Conservation (phyloP, 139 green algal species). For the Astrephomene gubernaculifera region DNA sequence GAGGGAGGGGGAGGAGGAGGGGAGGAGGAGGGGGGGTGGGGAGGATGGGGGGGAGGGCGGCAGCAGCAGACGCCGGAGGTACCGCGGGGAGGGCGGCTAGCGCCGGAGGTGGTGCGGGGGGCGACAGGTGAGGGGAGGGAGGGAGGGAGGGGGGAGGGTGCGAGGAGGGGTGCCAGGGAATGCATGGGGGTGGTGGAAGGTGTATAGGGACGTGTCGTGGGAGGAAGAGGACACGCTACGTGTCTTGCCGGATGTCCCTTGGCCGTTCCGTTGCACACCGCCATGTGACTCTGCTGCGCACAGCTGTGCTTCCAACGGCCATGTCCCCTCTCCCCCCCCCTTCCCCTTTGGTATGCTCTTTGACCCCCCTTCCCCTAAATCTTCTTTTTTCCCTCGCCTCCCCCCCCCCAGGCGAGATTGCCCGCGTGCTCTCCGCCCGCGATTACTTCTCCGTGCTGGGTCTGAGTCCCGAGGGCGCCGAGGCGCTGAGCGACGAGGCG, state of each 20-base stretch:
- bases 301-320: no score
- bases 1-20: neutral
- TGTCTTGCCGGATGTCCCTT: no score
- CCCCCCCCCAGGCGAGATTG: neutral
- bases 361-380: no score
- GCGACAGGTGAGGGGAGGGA: constrained; percentile 1
- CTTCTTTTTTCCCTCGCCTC: no score
- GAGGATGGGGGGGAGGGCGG: neutral
- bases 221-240: neutral
- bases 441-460: constrained; percentile 37
- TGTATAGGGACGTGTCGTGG: neutral
- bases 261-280: no score
- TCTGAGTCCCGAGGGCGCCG: neutral
- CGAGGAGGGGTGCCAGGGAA: neutral
- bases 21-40: neutral
- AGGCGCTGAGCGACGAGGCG: constrained; percentile 29
- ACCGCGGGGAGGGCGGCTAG: neutral
- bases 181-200: neutral
- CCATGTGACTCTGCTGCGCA: no score
- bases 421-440: constrained; percentile 17
- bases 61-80: neutral
- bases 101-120: constrained; percentile 21
- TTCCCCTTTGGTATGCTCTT: no score
- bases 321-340: neutral
- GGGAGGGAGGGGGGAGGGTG: neutral